These are phyloP conservation scores for Mucor sp. DNA, from an alignment of 371 early-diverging fungal species.

Conservation along the genomic window DNA sequence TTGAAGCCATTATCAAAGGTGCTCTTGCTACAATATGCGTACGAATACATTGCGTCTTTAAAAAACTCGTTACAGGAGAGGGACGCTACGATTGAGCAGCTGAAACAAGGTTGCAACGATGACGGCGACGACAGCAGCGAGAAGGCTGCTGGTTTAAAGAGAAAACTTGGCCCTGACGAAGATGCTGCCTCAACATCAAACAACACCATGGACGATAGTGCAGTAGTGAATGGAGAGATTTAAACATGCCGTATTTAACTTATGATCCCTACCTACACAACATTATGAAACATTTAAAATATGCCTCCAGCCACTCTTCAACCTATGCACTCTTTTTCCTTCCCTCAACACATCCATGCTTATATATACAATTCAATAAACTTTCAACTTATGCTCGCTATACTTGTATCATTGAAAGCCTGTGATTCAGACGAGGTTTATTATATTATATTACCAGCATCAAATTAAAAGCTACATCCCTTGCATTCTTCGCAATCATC, in stretches of 20 bases:
- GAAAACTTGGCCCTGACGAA: not conserved
- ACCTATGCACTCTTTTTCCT: not conserved
- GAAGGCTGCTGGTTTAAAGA: not conserved
- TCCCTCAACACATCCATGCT: not conserved
- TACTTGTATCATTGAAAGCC: not conserved
- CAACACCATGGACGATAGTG: not conserved
- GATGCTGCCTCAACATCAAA: not conserved
- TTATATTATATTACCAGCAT: not conserved
- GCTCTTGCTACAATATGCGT: constrained; percentile 52
- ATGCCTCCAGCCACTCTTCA: not conserved
- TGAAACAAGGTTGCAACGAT: not conserved
- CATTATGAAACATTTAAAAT: not conserved
- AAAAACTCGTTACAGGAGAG: constrained; percentile 32
- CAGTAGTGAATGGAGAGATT: not conserved
- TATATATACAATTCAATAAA: not conserved
- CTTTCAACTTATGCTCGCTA: not conserved
- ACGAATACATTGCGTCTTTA: constrained; percentile 60
- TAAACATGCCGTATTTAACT: not conserved
- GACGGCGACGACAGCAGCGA: not conserved
- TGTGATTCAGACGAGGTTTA: not conserved
- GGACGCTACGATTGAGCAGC: constrained; percentile 22
- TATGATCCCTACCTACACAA: not conserved
- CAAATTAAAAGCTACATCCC: not conserved
- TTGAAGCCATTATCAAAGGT: constrained; percentile 52
- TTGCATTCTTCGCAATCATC: constrained; percentile 18